phyloP scores from a whole-genome alignment of 352 stramenopile species.

The Globisporangium iwayamae region DNA sequence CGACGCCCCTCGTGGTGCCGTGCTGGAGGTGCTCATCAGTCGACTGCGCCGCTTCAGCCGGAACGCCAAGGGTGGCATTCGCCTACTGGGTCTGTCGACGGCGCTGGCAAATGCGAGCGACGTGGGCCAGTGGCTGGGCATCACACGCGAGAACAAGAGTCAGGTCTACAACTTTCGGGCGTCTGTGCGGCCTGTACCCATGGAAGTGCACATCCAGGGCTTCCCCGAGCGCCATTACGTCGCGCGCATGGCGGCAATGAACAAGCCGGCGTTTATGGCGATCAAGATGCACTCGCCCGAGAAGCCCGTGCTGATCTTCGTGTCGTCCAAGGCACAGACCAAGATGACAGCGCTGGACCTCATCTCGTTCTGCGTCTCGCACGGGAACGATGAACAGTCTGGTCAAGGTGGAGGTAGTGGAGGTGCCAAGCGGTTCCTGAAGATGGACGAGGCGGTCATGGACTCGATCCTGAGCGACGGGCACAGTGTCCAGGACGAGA shows the following conservation, averaged over 20 bases:
- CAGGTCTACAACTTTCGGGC: conserved; percentile 94
- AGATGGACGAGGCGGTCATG: conserved; percentile 88
- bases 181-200: conserved; percentile 95
- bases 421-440: conserved; percentile 92
- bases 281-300: conserved; percentile 94
- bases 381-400: conserved; percentile 28
- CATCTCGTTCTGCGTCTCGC: conserved; percentile 89
- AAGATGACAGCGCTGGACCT: conserved; percentile 97
- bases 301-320: conserved; percentile 97
- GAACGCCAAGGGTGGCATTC: conserved; percentile 70
- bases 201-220: conserved; percentile 96
- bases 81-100: conserved; percentile 95
- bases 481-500: conserved; percentile 85
- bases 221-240: conserved; percentile 97
- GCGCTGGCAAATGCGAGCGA: conserved; percentile 95
- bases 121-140: conserved; percentile 97
- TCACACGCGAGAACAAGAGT: conserved; percentile 65
- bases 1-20: conserved; percentile 92
- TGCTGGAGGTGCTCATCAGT: conserved; percentile 90
- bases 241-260: conserved; percentile 98
- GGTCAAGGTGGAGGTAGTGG: conserved; percentile 70
- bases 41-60: conserved; percentile 62
- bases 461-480: conserved; percentile 78
- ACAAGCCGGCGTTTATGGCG: conserved; percentile 98
- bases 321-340: conserved; percentile 97